These are phyloP conservation scores for Penicillium sp. DNA, from an alignment of 2,329 filamentous ascomycete genomes.

Conservation along the genomic window DNA sequence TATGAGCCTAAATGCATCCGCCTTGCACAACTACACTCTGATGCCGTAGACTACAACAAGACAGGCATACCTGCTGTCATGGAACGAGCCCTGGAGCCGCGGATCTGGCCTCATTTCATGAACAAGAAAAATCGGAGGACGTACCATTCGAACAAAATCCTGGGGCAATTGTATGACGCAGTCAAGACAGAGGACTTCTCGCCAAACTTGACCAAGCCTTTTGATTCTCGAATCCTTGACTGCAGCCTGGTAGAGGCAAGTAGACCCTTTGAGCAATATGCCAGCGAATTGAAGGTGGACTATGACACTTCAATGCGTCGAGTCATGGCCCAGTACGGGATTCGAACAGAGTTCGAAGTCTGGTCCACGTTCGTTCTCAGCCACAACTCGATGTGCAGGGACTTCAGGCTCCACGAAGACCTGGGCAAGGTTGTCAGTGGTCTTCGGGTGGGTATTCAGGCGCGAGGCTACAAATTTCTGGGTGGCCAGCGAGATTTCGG, in stretches of 20 bases:
- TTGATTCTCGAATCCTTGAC: constrained; percentile 68
- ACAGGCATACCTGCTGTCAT: constrained; percentile 73
- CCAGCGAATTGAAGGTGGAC: constrained; percentile 61
- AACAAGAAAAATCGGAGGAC: constrained; percentile 54
- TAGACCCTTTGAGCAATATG: constrained; percentile 51
- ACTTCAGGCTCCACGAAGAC: constrained; percentile 84
- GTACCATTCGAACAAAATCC: constrained; percentile 64
- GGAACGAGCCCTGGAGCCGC: constrained; percentile 54
- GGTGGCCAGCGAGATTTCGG: constrained; percentile 57
- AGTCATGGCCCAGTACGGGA: constrained; percentile 77
- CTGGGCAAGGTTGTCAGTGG: constrained; percentile 62
- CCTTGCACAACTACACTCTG: constrained; percentile 76
- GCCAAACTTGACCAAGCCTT: constrained; percentile 64
- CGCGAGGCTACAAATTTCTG: constrained; percentile 55
- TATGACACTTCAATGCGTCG: constrained; percentile 74
- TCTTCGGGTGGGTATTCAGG: constrained; percentile 64
- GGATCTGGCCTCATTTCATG: constrained; percentile 79
- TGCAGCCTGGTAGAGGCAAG: constrained; percentile 50
- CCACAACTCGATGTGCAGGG: constrained; percentile 63
- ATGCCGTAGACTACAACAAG: constrained; percentile 91
- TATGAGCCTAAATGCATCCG: constrained; percentile 64
- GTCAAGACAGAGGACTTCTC: constrained; percentile 64
- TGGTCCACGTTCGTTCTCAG: constrained; percentile 80
- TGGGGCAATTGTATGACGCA: constrained; percentile 78
- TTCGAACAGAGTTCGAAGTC: constrained; percentile 84